Evolutionary conservation across 2,329 filamentous ascomycete genomes (phyloP), one percentile per base, ranked within the genome.

Genomic region (Arachnopeziza araneosa): DNA sequence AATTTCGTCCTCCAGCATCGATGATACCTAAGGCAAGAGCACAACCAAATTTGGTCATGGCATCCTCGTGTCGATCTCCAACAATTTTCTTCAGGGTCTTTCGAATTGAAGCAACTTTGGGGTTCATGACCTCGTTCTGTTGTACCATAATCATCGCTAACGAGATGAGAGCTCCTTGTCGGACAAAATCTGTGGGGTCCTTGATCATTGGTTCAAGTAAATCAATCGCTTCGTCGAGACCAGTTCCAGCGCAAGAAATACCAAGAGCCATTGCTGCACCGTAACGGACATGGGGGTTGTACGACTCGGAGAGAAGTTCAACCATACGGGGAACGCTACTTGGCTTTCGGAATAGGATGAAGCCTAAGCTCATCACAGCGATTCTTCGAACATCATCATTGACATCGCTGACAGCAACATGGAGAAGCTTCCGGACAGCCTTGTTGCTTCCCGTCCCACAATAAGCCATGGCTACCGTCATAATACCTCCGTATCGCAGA

Each of bases 141-240:
- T 99, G 95, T n/a, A 97, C 90, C 83, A 99, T 88, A 69, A 99
- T 96, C 95, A 99, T 99, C 62, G 95, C 86, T 60, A 98, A 82
- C 2, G 95, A 86, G 69, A 99, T 98, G 64, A 98, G 80, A 50
- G 95, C 93, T 72, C 96, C 95, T 76, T 99, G 95, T 68, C 96
- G 88, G 56, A 99, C 95, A 73, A 99, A 99, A 78, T 99, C 95
- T 60, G 93, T 96, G 8, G 95, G 96, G 69, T 99, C 95, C 80
- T 98, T 99, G 80, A 97, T 93, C 95, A 99, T 99, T 21, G 95
- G 95, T 79, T 99, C 95, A 4, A 99, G 83, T 21, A 99, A 82
- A 70, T 99, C 95, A 63, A 98, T 95, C 23, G 96, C 95, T 77
- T 99, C 95, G 64, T 96, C 92, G 30, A 98, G 82, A 17, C 95